Base-by-base conservation (phyloP, 1,139 yeast species). In the Candida dubliniensis region DNA sequence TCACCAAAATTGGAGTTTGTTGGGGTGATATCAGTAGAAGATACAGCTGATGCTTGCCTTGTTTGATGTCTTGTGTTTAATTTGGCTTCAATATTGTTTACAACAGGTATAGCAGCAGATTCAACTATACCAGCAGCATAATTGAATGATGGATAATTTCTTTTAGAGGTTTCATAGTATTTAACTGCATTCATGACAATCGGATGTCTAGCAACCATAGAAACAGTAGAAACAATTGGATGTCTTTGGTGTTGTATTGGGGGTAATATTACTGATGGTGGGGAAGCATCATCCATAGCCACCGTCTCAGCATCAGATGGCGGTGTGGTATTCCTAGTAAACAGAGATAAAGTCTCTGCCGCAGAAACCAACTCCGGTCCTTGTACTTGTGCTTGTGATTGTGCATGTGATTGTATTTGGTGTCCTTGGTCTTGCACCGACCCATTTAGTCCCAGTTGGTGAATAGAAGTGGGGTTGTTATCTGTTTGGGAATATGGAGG, bases 71-170 rank as follows among this genome's bases (percentile, higher is more conserved):
- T 60, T 36, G 56, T 66, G 51, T 72, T 73, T 46, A 71, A 64
- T 47, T 71, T 76, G 38, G 65, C 72, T 53, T 77, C 82, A 39
- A 77, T 72, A 43, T 71, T 74, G 48, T 63, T 72, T 12, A 79
- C 83, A 41, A 80, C 76, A 1, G 84, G 85, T 31, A 73, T 60
- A 3, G 86, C 82, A 1, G 83, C 85, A 46, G 77, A 72, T 58
- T 83, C 88, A 29, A 83, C 79, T 50, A 79, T 76, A 37, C 77
- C 87, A 2, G 87, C 87, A 32, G 87, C 85, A 57, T 81, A 81
- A 56, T 77, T 79, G 58, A 83, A 80, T 6, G 84, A 79, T 3
- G 82, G 77, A 48, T 74, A 76, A 45, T 74, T 75, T 41, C 76
- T 55, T 54, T 81, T 82, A 33, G 81, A 73, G 27, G 70, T 64